Evolutionary conservation across 169 alveolate genomes (phyloP).

Genomic region (Cryptosporidium meleagridis): DNA sequence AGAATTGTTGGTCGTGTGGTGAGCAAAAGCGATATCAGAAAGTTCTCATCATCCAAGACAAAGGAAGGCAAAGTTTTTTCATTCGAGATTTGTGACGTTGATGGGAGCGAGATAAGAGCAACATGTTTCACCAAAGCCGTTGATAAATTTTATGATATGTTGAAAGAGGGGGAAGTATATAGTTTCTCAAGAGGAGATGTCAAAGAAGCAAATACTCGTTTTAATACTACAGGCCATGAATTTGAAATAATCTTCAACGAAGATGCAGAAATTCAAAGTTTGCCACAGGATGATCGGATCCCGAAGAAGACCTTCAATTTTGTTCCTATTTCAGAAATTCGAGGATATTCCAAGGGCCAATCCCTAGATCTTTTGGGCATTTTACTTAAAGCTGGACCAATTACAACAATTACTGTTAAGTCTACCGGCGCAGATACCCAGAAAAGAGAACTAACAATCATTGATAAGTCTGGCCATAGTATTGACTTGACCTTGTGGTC

Average conservation of each 20-base stretch:
- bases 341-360: slow-evolving; percentile 49
- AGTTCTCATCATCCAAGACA: slow-evolving; percentile 64
- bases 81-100: slow-evolving; percentile 74
- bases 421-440: slow-evolving; percentile 72
- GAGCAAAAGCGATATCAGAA: slow-evolving; percentile 75
- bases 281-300: slow-evolving; percentile 64
- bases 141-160: slow-evolving; percentile 59
- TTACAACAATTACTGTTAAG: slow-evolving; percentile 56
- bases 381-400: slow-evolving; percentile 57
- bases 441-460: slow-evolving; percentile 63
- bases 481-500: slow-evolving; percentile 73
- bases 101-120: slow-evolving; percentile 75
- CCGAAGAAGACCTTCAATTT: slow-evolving; percentile 64
- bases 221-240: slow-evolving; percentile 71
- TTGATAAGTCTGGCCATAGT: slow-evolving; percentile 64
- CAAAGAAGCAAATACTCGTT: slow-evolving; percentile 74
- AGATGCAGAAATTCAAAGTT: slow-evolving; percentile 65
- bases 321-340: slow-evolving; percentile 47
- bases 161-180: slow-evolving; percentile 73
- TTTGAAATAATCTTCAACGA: slow-evolving; percentile 67
- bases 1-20: slow-evolving; percentile 71
- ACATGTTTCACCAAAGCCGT: slow-evolving; percentile 74
- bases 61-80: slow-evolving; percentile 76
- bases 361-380: slow-evolving; percentile 52
- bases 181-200: slow-evolving; percentile 76